Conservation (phyloP, 352 stramenopile genomes). For the Globisporangium parvum region DNA sequence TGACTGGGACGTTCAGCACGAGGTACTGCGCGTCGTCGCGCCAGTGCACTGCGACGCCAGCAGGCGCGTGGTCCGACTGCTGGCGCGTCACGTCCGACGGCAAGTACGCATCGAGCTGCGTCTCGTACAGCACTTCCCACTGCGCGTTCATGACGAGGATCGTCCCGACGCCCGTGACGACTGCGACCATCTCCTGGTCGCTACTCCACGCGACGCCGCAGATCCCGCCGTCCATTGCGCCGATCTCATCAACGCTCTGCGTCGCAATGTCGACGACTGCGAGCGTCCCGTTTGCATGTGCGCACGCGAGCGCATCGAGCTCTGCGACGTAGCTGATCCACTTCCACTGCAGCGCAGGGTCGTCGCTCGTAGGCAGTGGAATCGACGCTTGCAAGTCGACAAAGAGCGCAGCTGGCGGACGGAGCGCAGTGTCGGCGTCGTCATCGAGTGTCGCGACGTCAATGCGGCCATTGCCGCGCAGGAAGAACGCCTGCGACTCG, state of each 20-base stretch:
- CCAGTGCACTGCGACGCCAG: conserved; percentile 42
- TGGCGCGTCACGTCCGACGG: conserved; percentile 14
- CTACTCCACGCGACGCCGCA: conserved; percentile 55
- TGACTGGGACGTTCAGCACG: conserved; percentile 42
- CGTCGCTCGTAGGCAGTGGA: conserved; percentile 1
- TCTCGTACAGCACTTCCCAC: conserved; percentile 76
- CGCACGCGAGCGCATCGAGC: conserved; percentile 52
- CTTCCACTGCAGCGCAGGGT: conserved; percentile 21
- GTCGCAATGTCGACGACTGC: conserved; percentile 46
- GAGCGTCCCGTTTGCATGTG: conserved; percentile 36
- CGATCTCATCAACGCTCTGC: conserved; percentile 53
- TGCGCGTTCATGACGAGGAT: conserved; percentile 73
- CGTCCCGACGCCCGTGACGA: conserved; percentile 50
- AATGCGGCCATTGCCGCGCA: conserved; percentile 25
- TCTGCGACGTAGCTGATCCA: conserved; percentile 67
- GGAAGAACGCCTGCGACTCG: conserved; percentile 32
- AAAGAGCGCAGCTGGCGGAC: conserved; percentile 19
- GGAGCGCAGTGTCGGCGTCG: not conserved
- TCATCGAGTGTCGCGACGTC: conserved; percentile 22
- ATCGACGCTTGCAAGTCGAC: conserved; percentile 27
- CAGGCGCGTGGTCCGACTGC: not conserved
- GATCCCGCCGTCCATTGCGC: conserved; percentile 55
- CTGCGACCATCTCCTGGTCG: conserved; percentile 62
- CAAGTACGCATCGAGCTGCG: conserved; percentile 31
- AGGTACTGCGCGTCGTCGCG: conserved; percentile 69